phyloP scores from a whole-genome alignment of 495 filamentous ascomycete species.

The Xylaria palmicola region DNA sequence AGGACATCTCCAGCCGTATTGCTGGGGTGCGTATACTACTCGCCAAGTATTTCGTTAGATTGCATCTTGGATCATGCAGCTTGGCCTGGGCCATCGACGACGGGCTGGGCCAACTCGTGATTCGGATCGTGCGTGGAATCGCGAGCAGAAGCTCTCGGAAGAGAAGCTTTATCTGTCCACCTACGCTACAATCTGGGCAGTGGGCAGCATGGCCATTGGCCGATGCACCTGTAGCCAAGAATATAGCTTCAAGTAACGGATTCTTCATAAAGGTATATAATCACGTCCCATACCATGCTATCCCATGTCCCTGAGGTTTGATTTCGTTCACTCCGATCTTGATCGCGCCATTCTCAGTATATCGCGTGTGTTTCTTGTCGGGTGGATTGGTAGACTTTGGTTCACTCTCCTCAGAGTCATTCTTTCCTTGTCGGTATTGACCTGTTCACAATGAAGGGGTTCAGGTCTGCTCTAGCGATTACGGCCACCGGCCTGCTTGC shows the following conservation, averaged over 20 bases:
- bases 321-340: background rate
- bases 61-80: background rate
- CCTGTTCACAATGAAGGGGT: slow-evolving; percentile 15
- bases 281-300: background rate
- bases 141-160: background rate
- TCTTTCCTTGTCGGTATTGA: background rate
- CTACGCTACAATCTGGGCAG: background rate
- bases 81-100: background rate
- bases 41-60: background rate
- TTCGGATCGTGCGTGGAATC: background rate
- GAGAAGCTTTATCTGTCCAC: background rate
- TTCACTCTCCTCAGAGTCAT: background rate
- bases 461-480: slow-evolving; percentile 12
- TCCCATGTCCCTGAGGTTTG: background rate
- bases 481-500: slow-evolving; percentile 20
- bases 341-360: background rate
- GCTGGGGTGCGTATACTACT: background rate
- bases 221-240: slow-evolving; percentile 1
- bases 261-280: slow-evolving; percentile 3
- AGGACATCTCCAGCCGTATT: slow-evolving; percentile 2
- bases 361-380: background rate
- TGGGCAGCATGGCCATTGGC: background rate
- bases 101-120: background rate
- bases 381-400: background rate
- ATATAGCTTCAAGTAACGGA: background rate